Percentiles rank a stretch among this genome's conserved stretches.
Evolutionary conservation across 306 rosid genomes (phyloP).

Genomic region (Hippophae rhamnoides): DNA sequence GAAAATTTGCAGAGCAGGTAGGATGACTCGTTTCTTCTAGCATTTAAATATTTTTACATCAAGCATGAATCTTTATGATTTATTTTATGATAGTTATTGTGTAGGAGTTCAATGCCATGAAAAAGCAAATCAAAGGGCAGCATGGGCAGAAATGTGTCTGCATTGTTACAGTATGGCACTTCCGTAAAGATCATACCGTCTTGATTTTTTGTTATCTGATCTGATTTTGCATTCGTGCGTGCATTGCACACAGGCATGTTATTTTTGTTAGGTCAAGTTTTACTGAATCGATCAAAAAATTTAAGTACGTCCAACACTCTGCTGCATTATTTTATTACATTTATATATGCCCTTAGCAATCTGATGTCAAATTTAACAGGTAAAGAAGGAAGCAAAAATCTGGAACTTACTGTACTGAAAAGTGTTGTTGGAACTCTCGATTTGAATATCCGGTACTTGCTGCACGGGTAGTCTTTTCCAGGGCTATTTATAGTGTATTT

Average conservation of each 20-base stretch:
- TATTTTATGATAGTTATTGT: constrained; percentile 13
- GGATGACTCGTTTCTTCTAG: constrained; percentile 12
- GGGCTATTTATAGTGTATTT: constrained; percentile 37
- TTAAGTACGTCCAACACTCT: neutral
- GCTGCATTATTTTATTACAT: too few species aligned
- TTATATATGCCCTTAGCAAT: constrained; percentile 13
- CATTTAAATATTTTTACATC: constrained; percentile 2
- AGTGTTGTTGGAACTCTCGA: constrained; percentile 91
- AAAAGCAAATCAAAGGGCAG: constrained; percentile 37
- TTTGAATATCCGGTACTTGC: constrained; percentile 52
- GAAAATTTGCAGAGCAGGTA: constrained; percentile 61
- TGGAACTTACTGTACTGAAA: constrained; percentile 45
- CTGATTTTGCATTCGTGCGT: neutral
- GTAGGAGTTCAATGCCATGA: constrained; percentile 63
- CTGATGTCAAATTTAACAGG: constrained; percentile 50
- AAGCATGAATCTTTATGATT: constrained; percentile 7
- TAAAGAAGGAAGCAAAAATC: constrained; percentile 57
- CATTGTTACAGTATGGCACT: constrained; percentile 57
- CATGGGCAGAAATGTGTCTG: constrained; percentile 46
- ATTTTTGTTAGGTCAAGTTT: neutral
- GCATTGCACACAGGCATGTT: too few species aligned
- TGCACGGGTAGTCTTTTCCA: constrained; percentile 83
- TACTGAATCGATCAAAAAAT: neutral
- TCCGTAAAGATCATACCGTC: neutral
- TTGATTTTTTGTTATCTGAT: constrained; percentile 1